Base-by-base conservation (phyloP, 2,329 filamentous ascomycete genomes). In the Dactylellina drechsleri region DNA sequence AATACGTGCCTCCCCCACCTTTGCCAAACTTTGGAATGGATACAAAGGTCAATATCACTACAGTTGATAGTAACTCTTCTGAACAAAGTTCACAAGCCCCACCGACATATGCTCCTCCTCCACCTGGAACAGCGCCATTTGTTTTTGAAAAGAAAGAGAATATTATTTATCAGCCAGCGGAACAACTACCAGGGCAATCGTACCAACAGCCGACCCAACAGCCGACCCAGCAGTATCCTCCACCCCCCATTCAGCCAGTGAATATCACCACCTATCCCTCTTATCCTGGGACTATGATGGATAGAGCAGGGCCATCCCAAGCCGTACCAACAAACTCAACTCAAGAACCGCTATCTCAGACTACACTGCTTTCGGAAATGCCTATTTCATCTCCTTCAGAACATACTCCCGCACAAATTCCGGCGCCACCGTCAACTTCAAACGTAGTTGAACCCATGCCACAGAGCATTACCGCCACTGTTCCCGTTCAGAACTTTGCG, bases 201-300 rank as follows among this genome's bases (percentile, higher is more conserved):
- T 47, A 61, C 52, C 59, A 41, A 15, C 50, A 45, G 4, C 23
- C 64, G 15, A 50, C 50, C n/a, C 15, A 59, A 4, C 57, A 72
- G 10, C 45, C 67, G 0, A 60, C 65, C 47, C 67, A 66, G 15
- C 61, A 66, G 8, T 73, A 66, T n/a, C 61, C 68, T 15, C 53
- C 59, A 6, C 61, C 45, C 16, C 49, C 36, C 4, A 28, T 66
- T 20, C 61, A 73, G 36, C 13, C 61, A 8, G 40, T 61, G 2
- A 43, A 8, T 16, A 20, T 62, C n/a, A 10, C 50, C 4, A 57
- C 61, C 10, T 73, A 73, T 50, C 56, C 68, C 20, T 73, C 68
- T 3, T 66, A 73, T 49, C 68, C 68, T 23, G 68, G 68, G 23
- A 66, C 61, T 1, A 53, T 66, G 50, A 49, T 73, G 56, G 54